phyloP scores from a whole-genome alignment of 2,329 filamentous ascomycete genomes.

The Aspergillus pseudoviridinutans region DNA sequence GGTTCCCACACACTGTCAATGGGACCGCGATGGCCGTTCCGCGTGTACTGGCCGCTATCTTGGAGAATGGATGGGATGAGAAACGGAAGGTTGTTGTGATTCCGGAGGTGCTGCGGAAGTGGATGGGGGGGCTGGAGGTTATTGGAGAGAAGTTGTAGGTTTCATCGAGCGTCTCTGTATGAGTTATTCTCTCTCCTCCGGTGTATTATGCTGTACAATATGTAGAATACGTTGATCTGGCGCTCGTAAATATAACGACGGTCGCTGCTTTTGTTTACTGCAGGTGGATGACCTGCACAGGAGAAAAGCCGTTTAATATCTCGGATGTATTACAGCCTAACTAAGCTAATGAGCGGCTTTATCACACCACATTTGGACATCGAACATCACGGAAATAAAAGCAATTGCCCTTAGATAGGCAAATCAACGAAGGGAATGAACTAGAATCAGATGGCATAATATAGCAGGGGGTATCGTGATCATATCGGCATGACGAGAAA shows the following conservation, averaged over 20 bases:
- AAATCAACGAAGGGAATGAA: background rate
- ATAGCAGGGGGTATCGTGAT: slow-evolving; percentile 1
- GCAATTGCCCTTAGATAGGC: background rate
- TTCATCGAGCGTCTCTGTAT: background rate
- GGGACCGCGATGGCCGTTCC: slow-evolving; percentile 92
- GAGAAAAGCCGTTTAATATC: background rate
- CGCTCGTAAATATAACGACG: too few species aligned
- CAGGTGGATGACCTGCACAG: too few species aligned
- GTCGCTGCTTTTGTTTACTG: background rate
- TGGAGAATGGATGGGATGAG: slow-evolving; percentile 90
- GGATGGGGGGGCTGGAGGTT: slow-evolving; percentile 72
- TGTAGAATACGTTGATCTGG: background rate
- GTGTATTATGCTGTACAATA: background rate
- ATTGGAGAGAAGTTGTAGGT: slow-evolving; percentile 46
- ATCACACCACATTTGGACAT: background rate
- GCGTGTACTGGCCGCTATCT: slow-evolving; percentile 77
- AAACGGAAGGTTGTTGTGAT: slow-evolving; percentile 62
- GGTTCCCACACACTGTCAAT: slow-evolving; percentile 86
- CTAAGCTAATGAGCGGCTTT: background rate
- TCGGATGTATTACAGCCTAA: background rate
- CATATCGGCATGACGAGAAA: slow-evolving; percentile 3
- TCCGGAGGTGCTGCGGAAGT: slow-evolving; percentile 73
- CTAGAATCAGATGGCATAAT: background rate
- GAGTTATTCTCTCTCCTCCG: background rate
- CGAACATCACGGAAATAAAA: background rate